Base-by-base conservation (phyloP, 2,329 filamentous ascomycete species). In the Endoconidiophora polonica region DNA sequence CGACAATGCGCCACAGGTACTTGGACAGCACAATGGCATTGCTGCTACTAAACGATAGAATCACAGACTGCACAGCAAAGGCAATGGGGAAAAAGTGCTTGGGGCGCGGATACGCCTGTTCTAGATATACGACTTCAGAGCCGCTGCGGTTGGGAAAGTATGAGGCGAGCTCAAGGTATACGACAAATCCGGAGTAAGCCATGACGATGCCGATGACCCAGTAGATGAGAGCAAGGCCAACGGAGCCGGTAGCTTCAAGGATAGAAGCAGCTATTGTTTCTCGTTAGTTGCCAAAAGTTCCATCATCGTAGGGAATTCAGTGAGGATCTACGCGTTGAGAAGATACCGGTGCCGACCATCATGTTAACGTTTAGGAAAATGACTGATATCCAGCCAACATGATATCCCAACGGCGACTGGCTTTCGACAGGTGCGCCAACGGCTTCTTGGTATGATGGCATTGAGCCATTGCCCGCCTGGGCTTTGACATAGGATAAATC, bases 61-160 rank as follows among this genome's bases (percentile, higher is more conserved):
- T 59, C 1, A 83, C 75, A 0, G 72, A 70, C 58, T 79, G 75
- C 2, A 81, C 71, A 0, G 79, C 79, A 58, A 79, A 83, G 0
- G 76, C 67, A 0, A 75, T 74, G 0, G 79, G 77, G 45, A 83
- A 75, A 53, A 83, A 69, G 58, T 76, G 79, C 49, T 68, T 72
- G 0, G 79, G 80, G 1, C 76, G 68, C 1, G 78, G 78, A 54
- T 73, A 84, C 0, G 77, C 74, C 57, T 83, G 79, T 56, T 83
- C 79, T 0, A 83, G 68, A 55, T 81, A 83, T 0, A 80, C 79
- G 0, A 80, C 78, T 56, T 83, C 77, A 0, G 72, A 71, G 0
- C 79, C 79, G 2, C 74, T 80, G 5, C 79, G 72, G 57, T 73
- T 81, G 0, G 79, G 78, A 52, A 83, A 83, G 54, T 77, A 82